Percentiles rank a stretch among this genome's conserved stretches.
Conservation (phyloP, 176 grass and related monocot genomes). For the Triticum aestivum region IWGSC_CS_RefSeq_v2.1 NC_057810.1:568750503-568751002, state of each 20-base stretch:
- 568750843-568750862: background rate
- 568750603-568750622: background rate
- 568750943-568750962: background rate
- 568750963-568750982: background rate
- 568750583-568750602: background rate
- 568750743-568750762: too few relatives aligned
- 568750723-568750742: too few relatives aligned
- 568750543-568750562: slow-evolving; percentile 1
- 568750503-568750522: slow-evolving; percentile 93
- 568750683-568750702: slow-evolving; percentile 75
- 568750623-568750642: slow-evolving; percentile 54
- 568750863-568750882: slow-evolving; percentile 57
- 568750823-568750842: background rate
- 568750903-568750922: background rate
- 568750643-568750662: slow-evolving; percentile 66
- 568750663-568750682: slow-evolving; percentile 46
- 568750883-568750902: background rate
- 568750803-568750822: too few relatives aligned
- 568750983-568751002: background rate
- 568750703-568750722: background rate
- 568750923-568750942: background rate
- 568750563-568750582: slow-evolving; percentile 27
- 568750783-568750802: too few relatives aligned
- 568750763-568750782: too few relatives aligned
- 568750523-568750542: slow-evolving; percentile 80